phyloP scores from a whole-genome alignment of 305 asterid genomes.

The Ilex paraguariensis region DNA sequence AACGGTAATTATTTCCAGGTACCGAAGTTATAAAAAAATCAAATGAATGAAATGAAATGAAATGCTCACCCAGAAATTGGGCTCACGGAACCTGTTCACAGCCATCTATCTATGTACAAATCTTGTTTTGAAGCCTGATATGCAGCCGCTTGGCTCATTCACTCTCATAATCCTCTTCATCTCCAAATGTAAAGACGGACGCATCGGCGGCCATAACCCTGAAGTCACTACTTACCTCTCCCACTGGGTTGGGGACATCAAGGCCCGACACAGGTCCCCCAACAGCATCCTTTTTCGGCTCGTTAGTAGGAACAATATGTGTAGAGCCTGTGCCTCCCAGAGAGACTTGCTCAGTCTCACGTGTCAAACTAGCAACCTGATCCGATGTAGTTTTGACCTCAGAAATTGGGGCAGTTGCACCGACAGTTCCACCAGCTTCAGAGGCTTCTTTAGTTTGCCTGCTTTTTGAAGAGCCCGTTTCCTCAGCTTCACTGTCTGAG shows the following conservation, averaged over 20 bases:
- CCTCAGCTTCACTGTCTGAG: slow-evolving; percentile 63
- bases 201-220: slow-evolving; percentile 97
- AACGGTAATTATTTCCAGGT: no score
- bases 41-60: no score
- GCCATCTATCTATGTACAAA: no score
- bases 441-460: slow-evolving; percentile 30
- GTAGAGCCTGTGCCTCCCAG: slow-evolving; percentile 22
- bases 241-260: slow-evolving; percentile 29
- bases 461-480: slow-evolving; percentile 33
- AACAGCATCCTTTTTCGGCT: slow-evolving; percentile 36
- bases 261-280: slow-evolving; percentile 19
- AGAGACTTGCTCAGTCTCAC: slow-evolving; percentile 42
- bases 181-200: slow-evolving; percentile 90
- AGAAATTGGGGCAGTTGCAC: slow-evolving; percentile 25
- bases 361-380: slow-evolving; percentile 36
- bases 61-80: no score
- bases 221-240: slow-evolving; percentile 85
- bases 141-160: slow-evolving; percentile 30
- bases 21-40: no score
- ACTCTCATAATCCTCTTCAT: slow-evolving; percentile 91
- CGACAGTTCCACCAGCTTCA: slow-evolving; percentile 16
- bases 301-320: slow-evolving; percentile 11
- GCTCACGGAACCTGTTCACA: no score
- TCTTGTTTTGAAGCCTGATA: no score
- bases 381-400: slow-evolving; percentile 23